These are phyloP conservation scores for Fomitopsis schrenkii DNA, from an alignment of 1,284 basidiomycete species.

Conservation along the genomic window DNA sequence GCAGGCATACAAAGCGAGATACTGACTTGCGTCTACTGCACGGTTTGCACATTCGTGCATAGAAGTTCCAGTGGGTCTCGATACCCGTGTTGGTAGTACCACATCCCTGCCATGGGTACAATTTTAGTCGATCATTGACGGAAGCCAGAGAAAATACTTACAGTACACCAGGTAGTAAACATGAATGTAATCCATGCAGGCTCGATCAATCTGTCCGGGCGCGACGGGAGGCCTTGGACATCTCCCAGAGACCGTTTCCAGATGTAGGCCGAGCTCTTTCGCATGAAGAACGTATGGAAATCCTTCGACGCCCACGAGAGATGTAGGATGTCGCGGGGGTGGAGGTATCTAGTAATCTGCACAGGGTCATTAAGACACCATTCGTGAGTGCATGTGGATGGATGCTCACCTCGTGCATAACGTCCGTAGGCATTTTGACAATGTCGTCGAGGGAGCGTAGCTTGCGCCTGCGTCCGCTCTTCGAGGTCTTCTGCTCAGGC, in stretches of 20 bases:
- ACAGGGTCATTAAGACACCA: neutral
- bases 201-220: neutral
- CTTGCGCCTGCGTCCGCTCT: neutral
- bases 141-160: neutral
- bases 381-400: too few relatives aligned
- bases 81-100: neutral
- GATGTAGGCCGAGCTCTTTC: neutral
- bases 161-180: neutral
- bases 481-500: neutral
- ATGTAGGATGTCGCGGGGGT: neutral
- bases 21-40: neutral
- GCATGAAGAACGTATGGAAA: neutral
- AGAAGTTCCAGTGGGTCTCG: neutral
- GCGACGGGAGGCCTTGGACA: neutral
- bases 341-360: neutral
- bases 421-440: neutral
- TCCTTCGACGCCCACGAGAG: neutral
- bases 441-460: neutral
- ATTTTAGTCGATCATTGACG: too few relatives aligned
- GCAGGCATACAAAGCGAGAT: too few relatives aligned
- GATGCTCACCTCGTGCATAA: neutral
- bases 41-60: neutral
- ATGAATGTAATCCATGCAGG: neutral
- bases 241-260: neutral
- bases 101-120: neutral